These are phyloP conservation scores for Leccinum fallax DNA, from an alignment of 1,284 basidiomycete genomes.

Conservation along the genomic window DNA sequence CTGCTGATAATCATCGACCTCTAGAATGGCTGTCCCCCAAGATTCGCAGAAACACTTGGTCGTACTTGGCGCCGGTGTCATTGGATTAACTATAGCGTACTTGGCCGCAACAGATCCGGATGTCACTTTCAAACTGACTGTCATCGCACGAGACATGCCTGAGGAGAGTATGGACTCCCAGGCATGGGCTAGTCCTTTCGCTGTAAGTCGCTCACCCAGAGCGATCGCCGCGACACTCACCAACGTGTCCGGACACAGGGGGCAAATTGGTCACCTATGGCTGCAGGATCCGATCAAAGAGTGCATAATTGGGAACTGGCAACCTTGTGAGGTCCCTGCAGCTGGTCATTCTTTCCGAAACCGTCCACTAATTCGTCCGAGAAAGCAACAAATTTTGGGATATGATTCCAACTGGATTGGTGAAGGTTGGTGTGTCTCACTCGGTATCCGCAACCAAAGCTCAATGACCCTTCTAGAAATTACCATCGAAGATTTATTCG, in stretches of 20 bases:
- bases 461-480: slow-evolving; percentile 37
- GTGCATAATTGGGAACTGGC: slow-evolving; percentile 43
- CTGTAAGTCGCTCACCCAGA: slow-evolving; percentile 43
- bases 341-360: background rate
- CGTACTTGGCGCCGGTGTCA: slow-evolving; percentile 56
- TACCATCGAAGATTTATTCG: slow-evolving; percentile 47
- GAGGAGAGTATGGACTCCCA: slow-evolving; percentile 55
- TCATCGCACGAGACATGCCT: slow-evolving; percentile 70
- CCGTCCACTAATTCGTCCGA: slow-evolving; percentile 11
- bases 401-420: slow-evolving; percentile 50
- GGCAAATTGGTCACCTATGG: slow-evolving; percentile 69
- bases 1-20: background rate
- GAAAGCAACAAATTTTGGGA: slow-evolving; percentile 50
- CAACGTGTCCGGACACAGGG: slow-evolving; percentile 41
- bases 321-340: slow-evolving; percentile 43
- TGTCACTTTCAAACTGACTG: slow-evolving; percentile 47
- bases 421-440: slow-evolving; percentile 37
- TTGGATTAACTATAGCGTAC: slow-evolving; percentile 49
- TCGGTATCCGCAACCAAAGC: slow-evolving; percentile 7
- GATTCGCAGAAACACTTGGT: slow-evolving; percentile 34
- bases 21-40: slow-evolving; percentile 17
- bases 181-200: slow-evolving; percentile 72
- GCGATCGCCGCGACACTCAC: background rate
- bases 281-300: slow-evolving; percentile 47
- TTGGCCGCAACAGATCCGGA: slow-evolving; percentile 35